Evolutionary conservation across 352 stramenopile species (phyloP), one percentile per base, ranked within the genome.

Genomic region (Globisporangium paroecandrum): DNA sequence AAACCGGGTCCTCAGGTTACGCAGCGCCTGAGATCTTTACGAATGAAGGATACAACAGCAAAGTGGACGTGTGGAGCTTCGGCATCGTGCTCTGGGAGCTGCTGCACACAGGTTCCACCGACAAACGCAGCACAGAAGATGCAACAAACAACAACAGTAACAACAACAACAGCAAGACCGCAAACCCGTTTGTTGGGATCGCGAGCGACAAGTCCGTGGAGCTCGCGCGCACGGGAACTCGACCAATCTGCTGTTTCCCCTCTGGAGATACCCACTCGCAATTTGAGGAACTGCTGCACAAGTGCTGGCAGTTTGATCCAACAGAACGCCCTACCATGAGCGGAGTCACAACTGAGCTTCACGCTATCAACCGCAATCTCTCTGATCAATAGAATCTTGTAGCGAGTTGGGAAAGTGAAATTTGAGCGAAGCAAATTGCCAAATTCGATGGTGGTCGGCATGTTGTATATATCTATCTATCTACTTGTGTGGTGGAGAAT

Each of bases 41-140:
- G 6, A 57, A 66, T 18, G 49, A 72, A 7, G 77, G 75, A 6
- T 83, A 84, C 63, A 59, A 75, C 43, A 70, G 62, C 64, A 82
- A 84, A 68, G 69, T 76, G 12, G 78, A 87, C 38, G 69, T 84
- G 20, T 87, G 77, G 77, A 81, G 76, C 56, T 83, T 84, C 53
- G 73, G 74, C 2, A 71, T 87, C 34, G 66, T 87, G 22, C 67
- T 87, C 15, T 87, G 77, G 75, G 76, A 81, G 63, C 25, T 83
- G 18, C 32, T 65, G 10, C 22, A 25, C 24, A 15, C 32, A 34
- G 36, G 9, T 22, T 43, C 36, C 20, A 15, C 9, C 13, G 20
- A 54, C 34, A 38, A 10, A 10, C 34, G 34, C 34, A 38, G 9
- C 34, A 8, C 2, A 22, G 15, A 58, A 22, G 20, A 51, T 2